Percentiles rank a stretch among this genome's conserved stretches.
phyloP scores from a whole-genome alignment of 2,329 filamentous ascomycete genomes.

The Coniochaeta sp. region DNA sequence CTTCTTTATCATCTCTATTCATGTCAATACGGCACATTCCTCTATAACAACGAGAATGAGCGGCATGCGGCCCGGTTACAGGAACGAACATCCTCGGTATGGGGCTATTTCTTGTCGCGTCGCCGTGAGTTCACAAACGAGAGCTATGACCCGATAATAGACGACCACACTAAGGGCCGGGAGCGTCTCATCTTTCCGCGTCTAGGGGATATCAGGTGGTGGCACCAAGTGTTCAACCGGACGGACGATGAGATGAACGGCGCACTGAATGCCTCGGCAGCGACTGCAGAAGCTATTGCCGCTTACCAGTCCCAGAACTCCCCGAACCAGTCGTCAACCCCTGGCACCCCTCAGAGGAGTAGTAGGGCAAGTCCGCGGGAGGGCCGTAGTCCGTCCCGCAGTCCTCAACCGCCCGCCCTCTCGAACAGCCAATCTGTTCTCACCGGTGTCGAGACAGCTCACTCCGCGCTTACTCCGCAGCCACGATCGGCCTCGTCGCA shows the following conservation, averaged over 20 bases:
- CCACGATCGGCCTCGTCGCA: constrained; percentile 9
- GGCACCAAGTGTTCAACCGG: constrained; percentile 80
- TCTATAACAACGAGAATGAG: constrained; percentile 92
- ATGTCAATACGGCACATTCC: constrained; percentile 93
- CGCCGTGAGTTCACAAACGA: constrained; percentile 76
- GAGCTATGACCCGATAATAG: constrained; percentile 65
- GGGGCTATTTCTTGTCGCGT: constrained; percentile 88
- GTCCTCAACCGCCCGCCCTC: constrained; percentile 31
- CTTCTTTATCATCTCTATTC: constrained; percentile 91
- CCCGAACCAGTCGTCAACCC: constrained; percentile 3
- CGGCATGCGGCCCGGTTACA: constrained; percentile 62
- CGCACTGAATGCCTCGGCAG: constrained; percentile 46
- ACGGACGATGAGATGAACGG: constrained; percentile 92
- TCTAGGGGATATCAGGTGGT: constrained; percentile 80
- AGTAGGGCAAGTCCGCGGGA: constrained; percentile 11
- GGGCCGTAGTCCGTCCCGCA: constrained; percentile 14
- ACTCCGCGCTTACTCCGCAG: constrained; percentile 41
- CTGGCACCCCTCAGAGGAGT: constrained; percentile 37
- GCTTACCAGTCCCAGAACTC: constrained; percentile 16
- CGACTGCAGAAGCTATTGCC: constrained; percentile 34
- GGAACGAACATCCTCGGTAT: constrained; percentile 77
- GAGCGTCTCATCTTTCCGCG: constrained; percentile 81
- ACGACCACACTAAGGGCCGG: constrained; percentile 72
- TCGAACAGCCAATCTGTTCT: constrained; percentile 45
- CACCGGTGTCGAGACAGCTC: constrained; percentile 50